Evolutionary conservation across 164 flowering plant genomes (phyloP), one percentile per base, ranked within the genome.

Genomic region (Malania oleifera): DNA sequence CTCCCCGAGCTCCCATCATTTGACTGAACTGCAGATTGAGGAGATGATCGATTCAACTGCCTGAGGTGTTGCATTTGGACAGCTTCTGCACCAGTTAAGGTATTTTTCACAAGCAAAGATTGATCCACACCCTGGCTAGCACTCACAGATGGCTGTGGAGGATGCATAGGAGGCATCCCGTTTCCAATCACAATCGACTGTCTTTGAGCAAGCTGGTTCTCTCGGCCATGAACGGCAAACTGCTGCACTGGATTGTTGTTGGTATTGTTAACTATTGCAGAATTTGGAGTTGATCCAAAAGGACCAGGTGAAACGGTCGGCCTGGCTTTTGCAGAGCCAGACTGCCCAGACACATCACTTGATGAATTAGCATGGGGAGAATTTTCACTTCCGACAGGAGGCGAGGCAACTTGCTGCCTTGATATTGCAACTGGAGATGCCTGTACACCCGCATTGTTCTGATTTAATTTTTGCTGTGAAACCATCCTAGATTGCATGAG

Each of bases 261-360:
- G 54, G 80, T 23, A 52, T 60, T 67, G 50, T 62, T 82, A 50
- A 27, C 66, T 13, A 58, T 29, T 5, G 74, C 68, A 52, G 77
- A 53, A 65, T 68, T 68, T 1, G 81, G 57, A 55, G 76, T 49
- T 43, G 73, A 54, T n/a, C 78, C 68, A 73, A 82, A 80, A 3
- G 80, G 61, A 31, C 83, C 73, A 35, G 83, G 45, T 20, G 84
- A 49, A 69, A 67, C 74, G n/a, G 75, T 24, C 56, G 72, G 88
- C 63, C 84, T 76, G 14, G 78, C 70, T 74, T 84, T 93, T 14
- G 67, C 67, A 26, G 87, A 67, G 47, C 75, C 78, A 60, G 91
- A 80, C 66, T 77, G 91, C 26, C 84, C 86, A 64, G 96, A 80
- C n/a, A 77, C 70, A 58, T 93, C 96, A 70, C 82, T 82, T 18